Conservation (phyloP, 139 green algal species). For the Mychonastes homosphaera region DNA sequence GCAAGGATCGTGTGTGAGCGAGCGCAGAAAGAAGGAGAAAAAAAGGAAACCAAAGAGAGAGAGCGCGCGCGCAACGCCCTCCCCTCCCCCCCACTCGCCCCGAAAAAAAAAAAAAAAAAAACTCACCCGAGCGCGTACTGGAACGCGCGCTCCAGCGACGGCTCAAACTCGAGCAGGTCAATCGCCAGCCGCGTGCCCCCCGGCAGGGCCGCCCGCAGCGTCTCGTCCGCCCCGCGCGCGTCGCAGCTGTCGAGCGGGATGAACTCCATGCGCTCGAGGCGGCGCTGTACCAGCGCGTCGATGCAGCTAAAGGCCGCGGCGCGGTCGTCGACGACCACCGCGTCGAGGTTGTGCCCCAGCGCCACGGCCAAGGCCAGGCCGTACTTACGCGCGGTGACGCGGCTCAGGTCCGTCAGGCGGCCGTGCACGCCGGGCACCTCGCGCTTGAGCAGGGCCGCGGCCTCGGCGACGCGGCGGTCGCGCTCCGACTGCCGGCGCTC, state of each 20-base stretch:
- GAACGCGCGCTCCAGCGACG: slow-evolving; percentile 50
- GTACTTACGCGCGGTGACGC: slow-evolving; percentile 64
- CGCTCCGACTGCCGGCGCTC: slow-evolving; percentile 54
- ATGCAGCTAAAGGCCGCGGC: slow-evolving; percentile 68
- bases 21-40: too few species aligned
- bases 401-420: slow-evolving; percentile 66
- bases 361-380: slow-evolving; percentile 76
- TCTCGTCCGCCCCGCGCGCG: slow-evolving; percentile 53
- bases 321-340: slow-evolving; percentile 72
- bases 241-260: slow-evolving; percentile 62
- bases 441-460: slow-evolving; percentile 55
- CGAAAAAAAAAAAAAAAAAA: too few species aligned
- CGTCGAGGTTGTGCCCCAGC: slow-evolving; percentile 66
- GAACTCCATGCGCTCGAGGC: slow-evolving; percentile 51
- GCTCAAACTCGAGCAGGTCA: slow-evolving; percentile 70
- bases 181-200: slow-evolving; percentile 64
- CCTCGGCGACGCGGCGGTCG: slow-evolving; percentile 38
- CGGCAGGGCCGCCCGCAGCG: slow-evolving; percentile 60
- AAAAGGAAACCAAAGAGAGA: too few species aligned
- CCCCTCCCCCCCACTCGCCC: too few species aligned
- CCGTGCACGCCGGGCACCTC: slow-evolving; percentile 64
- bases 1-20: too few species aligned
- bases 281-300: slow-evolving; percentile 21
- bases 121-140: slow-evolving; percentile 56
- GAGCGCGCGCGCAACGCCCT: too few species aligned